Evolutionary conservation across 2,329 filamentous ascomycete genomes (phyloP), one percentile per base, ranked within the genome.

Genomic region (Alternaria sp.): DNA sequence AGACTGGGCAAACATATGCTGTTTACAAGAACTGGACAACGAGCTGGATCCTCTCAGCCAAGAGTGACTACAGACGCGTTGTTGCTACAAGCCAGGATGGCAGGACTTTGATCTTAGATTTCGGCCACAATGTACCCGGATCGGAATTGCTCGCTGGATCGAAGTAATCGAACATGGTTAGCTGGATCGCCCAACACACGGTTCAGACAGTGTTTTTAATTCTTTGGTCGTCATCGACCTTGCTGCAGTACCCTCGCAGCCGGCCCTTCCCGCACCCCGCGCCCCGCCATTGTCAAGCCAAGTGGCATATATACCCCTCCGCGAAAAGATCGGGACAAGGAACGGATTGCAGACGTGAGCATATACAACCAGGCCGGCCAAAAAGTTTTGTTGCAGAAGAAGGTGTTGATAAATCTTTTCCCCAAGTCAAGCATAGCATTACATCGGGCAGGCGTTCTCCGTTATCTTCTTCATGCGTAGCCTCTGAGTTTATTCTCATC

Each of bases 1-100:
- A 90, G 68, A 91, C 90, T 3, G 95, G 94, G 32, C 84, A 89
- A 50, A 86, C 93, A 70, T 86, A 95, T 64, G 88, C 96, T 66
- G 90, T 93, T 71, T 95, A 97, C 74, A 92, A 93, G n/a, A 90
- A 92, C 70, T 98, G 94, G 93, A 97, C 97, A 62, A 91, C 91
- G 11, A 97, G 93, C 81, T 99, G 96, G 96, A 96, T 99, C 75
- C 83, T 99, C 62, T 94, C 93, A 68, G 96, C 96, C 55, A 97
- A 97, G 85, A 94, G 92, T 67, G 95, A 99, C 77, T 98, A 98
- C 80, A 87, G 95, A 62, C 89, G 96, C 65, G 96, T 99, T 67
- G 92, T 99, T 66, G 96, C 93, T 72, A 97, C 95, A 1, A 96
- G 94, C 54, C 96, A 99, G 80, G 94, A 97, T 74, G 92, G 94